phyloP scores from a whole-genome alignment of 306 rosid genomes.

The Cicer arietinum region DNA sequence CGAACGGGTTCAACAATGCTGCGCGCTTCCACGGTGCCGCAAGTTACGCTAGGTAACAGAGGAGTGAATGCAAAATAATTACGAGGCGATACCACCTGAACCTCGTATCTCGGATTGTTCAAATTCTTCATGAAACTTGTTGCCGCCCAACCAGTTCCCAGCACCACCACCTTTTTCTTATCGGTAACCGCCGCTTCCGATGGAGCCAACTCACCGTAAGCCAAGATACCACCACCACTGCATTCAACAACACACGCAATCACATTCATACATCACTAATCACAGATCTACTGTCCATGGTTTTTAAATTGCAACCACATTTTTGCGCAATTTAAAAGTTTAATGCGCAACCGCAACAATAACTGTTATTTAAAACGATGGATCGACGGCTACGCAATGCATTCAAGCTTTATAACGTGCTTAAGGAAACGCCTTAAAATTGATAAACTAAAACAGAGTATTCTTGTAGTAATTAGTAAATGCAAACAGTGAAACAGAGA shows the following conservation, averaged over 20 bases:
- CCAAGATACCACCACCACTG: conserved; percentile 86
- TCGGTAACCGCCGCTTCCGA: conserved; percentile 51
- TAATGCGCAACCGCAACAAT: too few species aligned
- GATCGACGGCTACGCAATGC: neutral
- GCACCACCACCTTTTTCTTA: conserved; percentile 85
- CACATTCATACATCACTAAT: neutral
- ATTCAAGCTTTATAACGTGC: neutral
- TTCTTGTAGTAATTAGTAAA: conserved; percentile 2
- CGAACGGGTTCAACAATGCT: conserved; percentile 95
- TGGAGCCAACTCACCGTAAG: conserved; percentile 63
- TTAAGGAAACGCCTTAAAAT: neutral
- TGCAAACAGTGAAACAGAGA: neutral
- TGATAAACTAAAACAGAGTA: neutral
- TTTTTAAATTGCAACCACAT: too few species aligned
- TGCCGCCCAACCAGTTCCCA: conserved; percentile 99
- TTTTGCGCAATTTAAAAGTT: too few species aligned
- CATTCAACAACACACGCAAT: conserved; percentile 33
- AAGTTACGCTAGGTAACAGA: conserved; percentile 88
- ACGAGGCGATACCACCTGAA: conserved; percentile 88
- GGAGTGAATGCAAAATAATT: conserved; percentile 96
- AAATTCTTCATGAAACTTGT: conserved; percentile 89
- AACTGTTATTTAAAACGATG: neutral
- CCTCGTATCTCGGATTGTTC: conserved; percentile 67
- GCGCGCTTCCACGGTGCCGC: conserved; percentile 94
- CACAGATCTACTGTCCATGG: neutral